Conservation (phyloP, 2,329 filamentous ascomycete genomes). For the Fonsecaea pugnacius region DNA sequence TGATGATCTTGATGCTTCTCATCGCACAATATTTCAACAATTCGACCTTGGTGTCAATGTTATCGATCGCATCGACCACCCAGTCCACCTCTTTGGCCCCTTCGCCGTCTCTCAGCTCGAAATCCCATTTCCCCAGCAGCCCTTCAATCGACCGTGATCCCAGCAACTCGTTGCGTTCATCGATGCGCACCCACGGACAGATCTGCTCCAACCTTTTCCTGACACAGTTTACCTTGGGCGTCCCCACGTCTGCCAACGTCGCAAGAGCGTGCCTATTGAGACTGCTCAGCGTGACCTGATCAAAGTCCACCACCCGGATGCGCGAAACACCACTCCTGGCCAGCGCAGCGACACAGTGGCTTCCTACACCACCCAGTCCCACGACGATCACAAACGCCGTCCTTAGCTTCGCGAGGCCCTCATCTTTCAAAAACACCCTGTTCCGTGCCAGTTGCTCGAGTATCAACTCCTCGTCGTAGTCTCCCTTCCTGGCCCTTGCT, state of each 20-base stretch:
- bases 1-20: constrained; percentile 79
- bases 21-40: constrained; percentile 85
- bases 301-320: constrained; percentile 90
- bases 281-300: constrained; percentile 93
- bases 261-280: constrained; percentile 96
- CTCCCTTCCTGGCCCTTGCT: constrained; percentile 63
- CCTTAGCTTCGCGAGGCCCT: constrained; percentile 78
- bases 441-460: constrained; percentile 94
- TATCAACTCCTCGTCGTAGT: constrained; percentile 78
- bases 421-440: constrained; percentile 82
- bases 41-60: constrained; percentile 94
- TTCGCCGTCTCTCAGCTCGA: constrained; percentile 55
- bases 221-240: constrained; percentile 86
- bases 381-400: constrained; percentile 85
- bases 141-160: constrained; percentile 66
- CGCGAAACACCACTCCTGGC: constrained; percentile 87
- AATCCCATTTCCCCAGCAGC: constrained; percentile 69
- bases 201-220: constrained; percentile 80
- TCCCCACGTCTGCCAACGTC: constrained; percentile 90
- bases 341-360: constrained; percentile 83
- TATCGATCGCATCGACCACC: constrained; percentile 97
- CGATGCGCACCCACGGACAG: constrained; percentile 88
- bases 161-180: constrained; percentile 84
- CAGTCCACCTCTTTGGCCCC: constrained; percentile 69
- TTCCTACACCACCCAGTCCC: constrained; percentile 92